Base-by-base conservation (phyloP, 169 alveolate genomes). In the Plasmodium chabaudi region DNA sequence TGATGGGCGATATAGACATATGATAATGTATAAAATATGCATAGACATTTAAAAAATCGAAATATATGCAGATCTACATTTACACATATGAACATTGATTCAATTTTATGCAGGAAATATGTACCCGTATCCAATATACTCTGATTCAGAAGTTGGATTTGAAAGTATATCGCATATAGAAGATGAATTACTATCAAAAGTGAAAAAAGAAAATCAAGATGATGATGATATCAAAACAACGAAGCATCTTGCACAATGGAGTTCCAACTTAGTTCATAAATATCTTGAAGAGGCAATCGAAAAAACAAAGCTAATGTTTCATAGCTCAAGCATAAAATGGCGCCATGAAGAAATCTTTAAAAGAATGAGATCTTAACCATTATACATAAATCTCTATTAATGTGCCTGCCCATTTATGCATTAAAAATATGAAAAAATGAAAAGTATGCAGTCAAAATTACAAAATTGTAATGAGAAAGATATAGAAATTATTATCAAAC, bases 161-260 rank as follows among this genome's bases (percentile, higher is more conserved):
- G 84, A 82, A 65, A 67, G 44, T 82, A 82, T 82, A 3, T 67
- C 90, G 0, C 77, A 70, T 25, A 46, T 82, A 10, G 90, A 82
- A 61, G 90, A 82, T 82, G 90, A 82, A 67, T 27, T 47, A 5
- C 46, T 82, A 57, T 82, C 90, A 82, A 65, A 82, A 65, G 72
- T 82, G n/a, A 82, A 82, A 67, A 82, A 82, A 71, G 90, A 82
- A 60, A 82, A 70, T 55, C 90, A 82, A 49, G 90, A 82, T 60
- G 90, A 82, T 67, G 90, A 82, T 67, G 90, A 82, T 42, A 82
- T 82, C 9, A 82, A 65, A 17, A 82, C 90, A 47, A 65, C 90
- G 7, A 82, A 60, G 61, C 90, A 68, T 56, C 44, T 82, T 39
- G 90, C 90, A 42, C 73, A 82, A 55, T 82, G 90, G 90, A 82